Evolutionary conservation across 768 basidiomycete species (phyloP).

Genomic region (Xerocomellus amylosporus): DNA sequence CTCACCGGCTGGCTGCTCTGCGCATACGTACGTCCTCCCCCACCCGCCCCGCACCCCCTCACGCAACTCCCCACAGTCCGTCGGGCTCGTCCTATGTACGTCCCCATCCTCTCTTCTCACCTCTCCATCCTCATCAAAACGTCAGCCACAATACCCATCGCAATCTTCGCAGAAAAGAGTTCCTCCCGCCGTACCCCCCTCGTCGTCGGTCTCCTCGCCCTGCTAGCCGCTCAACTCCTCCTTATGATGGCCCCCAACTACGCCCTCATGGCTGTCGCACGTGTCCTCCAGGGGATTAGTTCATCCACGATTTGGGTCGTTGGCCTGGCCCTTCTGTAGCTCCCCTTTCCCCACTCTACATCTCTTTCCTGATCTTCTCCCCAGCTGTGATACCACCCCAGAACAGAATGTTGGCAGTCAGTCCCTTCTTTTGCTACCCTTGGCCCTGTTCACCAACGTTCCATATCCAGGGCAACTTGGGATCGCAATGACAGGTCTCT

Average conservation of each 20-base stretch:
- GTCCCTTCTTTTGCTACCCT: slow-evolving; percentile 15
- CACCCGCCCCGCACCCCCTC: neutral
- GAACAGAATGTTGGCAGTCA: slow-evolving; percentile 47
- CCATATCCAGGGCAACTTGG: slow-evolving; percentile 51
- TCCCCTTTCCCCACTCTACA: neutral
- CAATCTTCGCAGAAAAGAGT: slow-evolving; percentile 52
- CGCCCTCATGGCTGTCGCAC: slow-evolving; percentile 55
- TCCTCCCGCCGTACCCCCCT: slow-evolving; percentile 47
- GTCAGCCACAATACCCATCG: slow-evolving; percentile 56
- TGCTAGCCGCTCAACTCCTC: slow-evolving; percentile 55
- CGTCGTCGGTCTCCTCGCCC: slow-evolving; percentile 46
- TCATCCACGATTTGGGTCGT: slow-evolving; percentile 64
- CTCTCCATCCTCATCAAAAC: neutral
- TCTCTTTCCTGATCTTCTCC: slow-evolving; percentile 11
- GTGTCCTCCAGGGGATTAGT: slow-evolving; percentile 57
- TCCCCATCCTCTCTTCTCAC: neutral
- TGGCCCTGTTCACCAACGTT: neutral
- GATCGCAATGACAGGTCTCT: slow-evolving; percentile 55
- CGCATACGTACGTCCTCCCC: slow-evolving; percentile 45
- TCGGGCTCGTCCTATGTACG: slow-evolving; percentile 54
- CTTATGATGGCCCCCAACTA: slow-evolving; percentile 62
- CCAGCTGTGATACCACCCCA: slow-evolving; percentile 56
- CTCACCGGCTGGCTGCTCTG: slow-evolving; percentile 61
- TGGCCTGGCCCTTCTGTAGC: slow-evolving; percentile 57
- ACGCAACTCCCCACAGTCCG: slow-evolving; percentile 39